Evolutionary conservation across 805 yeast genomes (phyloP).

Genomic region (Sugiyamaella lignohabitans): DNA sequence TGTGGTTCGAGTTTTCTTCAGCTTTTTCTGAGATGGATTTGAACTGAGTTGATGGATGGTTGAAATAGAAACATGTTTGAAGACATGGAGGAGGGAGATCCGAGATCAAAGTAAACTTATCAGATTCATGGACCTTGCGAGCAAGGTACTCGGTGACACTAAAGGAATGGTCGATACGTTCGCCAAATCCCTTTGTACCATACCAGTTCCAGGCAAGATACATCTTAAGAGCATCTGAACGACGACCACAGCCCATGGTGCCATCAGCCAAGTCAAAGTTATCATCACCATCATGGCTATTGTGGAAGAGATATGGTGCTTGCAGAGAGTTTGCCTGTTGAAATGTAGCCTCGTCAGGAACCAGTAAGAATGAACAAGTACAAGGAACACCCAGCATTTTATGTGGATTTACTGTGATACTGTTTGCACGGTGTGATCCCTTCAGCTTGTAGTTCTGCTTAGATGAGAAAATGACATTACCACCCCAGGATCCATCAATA

Average conservation of each 20-base stretch:
- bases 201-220: constrained; percentile 78
- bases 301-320: constrained; percentile 79
- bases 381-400: constrained; percentile 82
- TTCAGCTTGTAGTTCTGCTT: constrained; percentile 40
- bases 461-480: constrained; percentile 64
- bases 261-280: constrained; percentile 78
- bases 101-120: constrained; percentile 52
- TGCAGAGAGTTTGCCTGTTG: constrained; percentile 65
- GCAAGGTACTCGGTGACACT: constrained; percentile 59
- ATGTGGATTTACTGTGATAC: constrained; percentile 78
- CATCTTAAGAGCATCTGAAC: constrained; percentile 74
- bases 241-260: constrained; percentile 87
- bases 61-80: constrained; percentile 75
- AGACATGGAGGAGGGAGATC: constrained; percentile 63
- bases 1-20: constrained; percentile 44
- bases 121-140: constrained; percentile 31
- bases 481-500: constrained; percentile 90
- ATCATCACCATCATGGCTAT: constrained; percentile 38
- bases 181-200: constrained; percentile 58
- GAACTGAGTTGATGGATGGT: constrained; percentile 36
- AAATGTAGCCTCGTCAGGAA: constrained; percentile 62
- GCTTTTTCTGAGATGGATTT: constrained; percentile 25
- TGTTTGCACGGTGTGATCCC: constrained; percentile 64
- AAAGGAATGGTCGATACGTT: constrained; percentile 68
- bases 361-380: constrained; percentile 58